These are phyloP conservation scores for Solanum arcanum DNA, from an alignment of 257 asterid species.

Conservation along the genomic window DNA sequence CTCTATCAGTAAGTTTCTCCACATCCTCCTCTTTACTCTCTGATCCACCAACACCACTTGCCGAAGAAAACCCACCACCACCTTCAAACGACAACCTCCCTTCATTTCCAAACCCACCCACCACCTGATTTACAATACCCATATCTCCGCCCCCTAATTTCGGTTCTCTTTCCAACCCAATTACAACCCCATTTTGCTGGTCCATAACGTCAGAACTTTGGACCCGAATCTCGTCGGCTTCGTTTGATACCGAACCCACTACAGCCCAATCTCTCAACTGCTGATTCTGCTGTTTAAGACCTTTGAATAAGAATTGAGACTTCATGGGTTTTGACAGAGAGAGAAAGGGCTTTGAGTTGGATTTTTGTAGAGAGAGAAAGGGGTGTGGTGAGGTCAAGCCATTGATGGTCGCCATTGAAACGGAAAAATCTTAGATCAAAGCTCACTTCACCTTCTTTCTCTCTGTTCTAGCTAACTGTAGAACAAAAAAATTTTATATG, in stretches of 20 bases:
- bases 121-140: conserved; percentile 29
- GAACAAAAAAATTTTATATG: background rate
- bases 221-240: conserved; percentile 37
- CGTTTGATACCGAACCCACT: conserved; percentile 24
- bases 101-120: conserved; percentile 54
- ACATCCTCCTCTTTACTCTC: conserved; percentile 18
- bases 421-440: background rate
- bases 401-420: conserved; percentile 40
- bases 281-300: conserved; percentile 1
- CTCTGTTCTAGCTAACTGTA: background rate
- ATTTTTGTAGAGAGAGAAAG: conserved; percentile 35
- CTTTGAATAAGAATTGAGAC: background rate
- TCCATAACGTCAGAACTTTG: conserved; percentile 40
- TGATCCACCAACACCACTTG: conserved; percentile 31
- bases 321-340: conserved; percentile 5
- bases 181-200: conserved; percentile 43
- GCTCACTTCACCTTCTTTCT: background rate
- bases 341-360: conserved; percentile 17
- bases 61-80: conserved; percentile 37
- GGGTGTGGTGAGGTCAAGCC: conserved; percentile 23
- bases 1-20: conserved; percentile 43
- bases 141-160: background rate
- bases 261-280: conserved; percentile 10
- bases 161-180: conserved; percentile 20
- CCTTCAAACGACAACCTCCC: conserved; percentile 56